phyloP scores from a whole-genome alignment of 345 rosid genomes.

The Gossypium raimondii region DNA sequence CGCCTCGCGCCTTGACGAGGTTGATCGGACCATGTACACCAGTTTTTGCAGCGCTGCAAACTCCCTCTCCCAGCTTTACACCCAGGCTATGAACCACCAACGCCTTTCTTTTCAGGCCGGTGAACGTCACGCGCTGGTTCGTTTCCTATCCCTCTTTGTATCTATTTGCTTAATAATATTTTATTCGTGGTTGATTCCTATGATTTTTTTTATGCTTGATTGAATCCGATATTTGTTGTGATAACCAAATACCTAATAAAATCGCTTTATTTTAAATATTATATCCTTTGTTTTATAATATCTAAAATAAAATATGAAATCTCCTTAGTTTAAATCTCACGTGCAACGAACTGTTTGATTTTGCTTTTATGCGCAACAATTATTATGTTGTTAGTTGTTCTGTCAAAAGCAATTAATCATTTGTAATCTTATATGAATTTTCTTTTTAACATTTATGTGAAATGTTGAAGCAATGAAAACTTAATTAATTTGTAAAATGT shows the following conservation, averaged over 20 bases:
- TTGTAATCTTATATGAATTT: neutral
- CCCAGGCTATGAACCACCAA: conserved; percentile 73
- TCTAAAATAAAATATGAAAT: neutral
- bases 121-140: conserved; percentile 71
- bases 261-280: neutral
- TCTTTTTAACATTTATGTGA: neutral
- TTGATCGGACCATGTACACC: conserved; percentile 83
- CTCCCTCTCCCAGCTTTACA: conserved; percentile 88
- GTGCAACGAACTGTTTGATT: neutral
- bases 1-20: conserved; percentile 81
- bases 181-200: neutral
- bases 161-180: neutral
- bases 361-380: neutral
- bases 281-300: neutral
- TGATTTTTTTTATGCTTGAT: neutral
- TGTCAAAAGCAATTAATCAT: neutral
- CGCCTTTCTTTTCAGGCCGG: conserved; percentile 79
- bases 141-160: neutral
- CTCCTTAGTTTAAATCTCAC: neutral
- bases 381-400: neutral
- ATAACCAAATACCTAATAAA: neutral
- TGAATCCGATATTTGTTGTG: neutral
- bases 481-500: no score
- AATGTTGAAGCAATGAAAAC: no score
- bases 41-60: conserved; percentile 91